Conservation (phyloP, 2,329 filamentous ascomycete species). For the Hypomyces perniciosus region DNA sequence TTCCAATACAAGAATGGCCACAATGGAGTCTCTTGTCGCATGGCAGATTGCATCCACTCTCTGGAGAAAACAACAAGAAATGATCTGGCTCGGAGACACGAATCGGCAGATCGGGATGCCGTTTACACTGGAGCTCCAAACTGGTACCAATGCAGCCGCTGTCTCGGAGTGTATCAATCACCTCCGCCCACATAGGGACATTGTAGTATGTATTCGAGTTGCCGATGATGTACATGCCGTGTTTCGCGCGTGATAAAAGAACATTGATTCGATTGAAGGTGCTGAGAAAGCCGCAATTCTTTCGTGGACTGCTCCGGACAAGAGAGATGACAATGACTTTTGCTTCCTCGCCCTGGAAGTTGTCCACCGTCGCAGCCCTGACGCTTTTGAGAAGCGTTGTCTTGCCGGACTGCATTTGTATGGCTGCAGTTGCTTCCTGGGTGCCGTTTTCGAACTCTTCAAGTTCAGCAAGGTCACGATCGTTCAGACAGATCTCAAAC, state of each 20-base stretch:
- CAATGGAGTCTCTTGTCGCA: slow-evolving; percentile 46
- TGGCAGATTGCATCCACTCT: slow-evolving; percentile 52
- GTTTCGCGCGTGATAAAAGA: slow-evolving; percentile 57
- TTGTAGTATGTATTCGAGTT: slow-evolving; percentile 52
- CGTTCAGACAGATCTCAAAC: slow-evolving; percentile 58
- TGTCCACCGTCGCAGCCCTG: slow-evolving; percentile 61
- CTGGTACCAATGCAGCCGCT: slow-evolving; percentile 41
- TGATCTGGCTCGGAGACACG: slow-evolving; percentile 48
- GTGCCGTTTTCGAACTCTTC: slow-evolving; percentile 28
- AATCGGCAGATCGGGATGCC: slow-evolving; percentile 50
- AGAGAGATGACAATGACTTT: slow-evolving; percentile 65
- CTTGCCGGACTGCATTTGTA: slow-evolving; percentile 16
- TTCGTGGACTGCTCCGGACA: slow-evolving; percentile 59
- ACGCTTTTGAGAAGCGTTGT: slow-evolving; percentile 42
- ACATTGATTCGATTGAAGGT: slow-evolving; percentile 66
- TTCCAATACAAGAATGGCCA: slow-evolving; percentile 40
- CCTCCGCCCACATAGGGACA: slow-evolving; percentile 58
- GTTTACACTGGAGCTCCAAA: slow-evolving; percentile 53
- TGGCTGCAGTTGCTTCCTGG: not conserved
- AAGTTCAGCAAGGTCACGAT: slow-evolving; percentile 55
- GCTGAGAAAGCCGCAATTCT: slow-evolving; percentile 58
- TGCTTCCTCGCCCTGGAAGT: slow-evolving; percentile 73
- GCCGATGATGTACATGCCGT: slow-evolving; percentile 68
- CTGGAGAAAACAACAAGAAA: slow-evolving; percentile 50
- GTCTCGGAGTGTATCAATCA: slow-evolving; percentile 45